These are phyloP conservation scores for Dothidotthia symphoricarpi DNA, from an alignment of 2,329 filamentous ascomycete species.

Conservation along the genomic window DNA sequence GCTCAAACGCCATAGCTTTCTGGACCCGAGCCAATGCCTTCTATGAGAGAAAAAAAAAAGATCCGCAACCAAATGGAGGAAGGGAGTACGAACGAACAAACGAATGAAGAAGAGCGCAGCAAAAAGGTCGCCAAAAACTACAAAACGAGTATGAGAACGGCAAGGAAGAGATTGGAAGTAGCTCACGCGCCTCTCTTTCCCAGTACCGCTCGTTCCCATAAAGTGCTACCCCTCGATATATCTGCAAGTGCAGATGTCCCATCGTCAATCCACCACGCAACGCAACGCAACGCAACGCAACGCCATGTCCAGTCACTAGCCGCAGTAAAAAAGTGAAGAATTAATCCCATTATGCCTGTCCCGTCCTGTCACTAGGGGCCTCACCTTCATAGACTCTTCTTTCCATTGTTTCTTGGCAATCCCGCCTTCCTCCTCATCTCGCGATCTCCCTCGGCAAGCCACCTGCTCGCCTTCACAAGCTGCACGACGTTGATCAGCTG, in stretches of 20 bases:
- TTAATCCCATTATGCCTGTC: background rate
- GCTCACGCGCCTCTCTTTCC: too few relatives aligned
- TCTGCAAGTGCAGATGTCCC: too few relatives aligned
- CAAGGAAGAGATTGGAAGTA: background rate
- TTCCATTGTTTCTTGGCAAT: conserved; percentile 37
- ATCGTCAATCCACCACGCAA: too few relatives aligned
- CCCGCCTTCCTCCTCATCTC: conserved; percentile 55
- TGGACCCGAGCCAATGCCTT: too few relatives aligned
- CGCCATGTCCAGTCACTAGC: too few relatives aligned
- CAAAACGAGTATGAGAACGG: conserved; percentile 3
- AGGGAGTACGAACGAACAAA: background rate
- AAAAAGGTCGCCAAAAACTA: conserved; percentile 1
- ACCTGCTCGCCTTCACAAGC: conserved; percentile 86
- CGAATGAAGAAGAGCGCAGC: conserved; percentile 1
- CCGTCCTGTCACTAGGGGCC: background rate
- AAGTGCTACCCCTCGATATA: conserved; percentile 2
- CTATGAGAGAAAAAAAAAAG: background rate
- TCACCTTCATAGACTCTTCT: conserved; percentile 26
- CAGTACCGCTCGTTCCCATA: too few relatives aligned
- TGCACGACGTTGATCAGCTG: conserved; percentile 94
- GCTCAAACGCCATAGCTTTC: too few relatives aligned
- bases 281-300: too few relatives aligned
- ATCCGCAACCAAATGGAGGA: too few relatives aligned
- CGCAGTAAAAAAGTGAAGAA: background rate
- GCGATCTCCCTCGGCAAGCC: conserved; percentile 89